These are phyloP conservation scores for Malassezia yamatoensis DNA, from an alignment of 1,284 basidiomycete genomes.

Conservation along the genomic window DNA sequence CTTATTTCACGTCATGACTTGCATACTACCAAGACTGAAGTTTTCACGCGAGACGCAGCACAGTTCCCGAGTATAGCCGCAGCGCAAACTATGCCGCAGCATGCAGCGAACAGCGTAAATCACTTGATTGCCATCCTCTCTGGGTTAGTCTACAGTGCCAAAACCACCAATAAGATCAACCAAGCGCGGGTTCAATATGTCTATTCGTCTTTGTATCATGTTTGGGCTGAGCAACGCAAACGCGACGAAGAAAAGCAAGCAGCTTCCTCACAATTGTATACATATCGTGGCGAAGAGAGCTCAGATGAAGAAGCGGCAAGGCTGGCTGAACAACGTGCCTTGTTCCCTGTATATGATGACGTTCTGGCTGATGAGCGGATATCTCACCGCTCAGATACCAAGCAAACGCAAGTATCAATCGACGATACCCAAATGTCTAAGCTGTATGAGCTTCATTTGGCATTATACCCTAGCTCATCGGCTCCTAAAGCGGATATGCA, in stretches of 20 bases:
- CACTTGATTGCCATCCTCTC: not conserved
- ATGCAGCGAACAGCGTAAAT: not conserved
- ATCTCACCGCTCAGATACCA: not conserved
- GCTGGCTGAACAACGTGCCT: slow-evolving; percentile 64
- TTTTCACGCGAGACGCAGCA: not conserved
- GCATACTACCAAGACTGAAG: not conserved
- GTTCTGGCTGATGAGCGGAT: slow-evolving; percentile 43
- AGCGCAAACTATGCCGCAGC: not conserved
- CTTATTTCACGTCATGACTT: not conserved
- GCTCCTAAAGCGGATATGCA: not conserved
- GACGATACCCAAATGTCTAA: not conserved
- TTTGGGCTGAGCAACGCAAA: slow-evolving; percentile 74
- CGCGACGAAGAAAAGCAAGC: slow-evolving; percentile 60
- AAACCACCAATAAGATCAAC: not conserved
- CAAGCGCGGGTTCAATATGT: slow-evolving; percentile 39
- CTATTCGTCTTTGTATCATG: slow-evolving; percentile 64
- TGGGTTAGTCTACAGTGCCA: not conserved
- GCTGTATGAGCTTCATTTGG: slow-evolving; percentile 27
- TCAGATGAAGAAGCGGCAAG: slow-evolving; percentile 60
- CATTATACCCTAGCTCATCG: slow-evolving; percentile 20
- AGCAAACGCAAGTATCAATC: not conserved
- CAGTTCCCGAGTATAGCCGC: slow-evolving; percentile 6
- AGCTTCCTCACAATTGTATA: slow-evolving; percentile 69
- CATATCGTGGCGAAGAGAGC: slow-evolving; percentile 58
- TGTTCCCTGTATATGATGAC: slow-evolving; percentile 75